Evolutionary conservation across 768 basidiomycete species (phyloP), one percentile per base, ranked within the genome.

Genomic region (Trametes elegans): DNA sequence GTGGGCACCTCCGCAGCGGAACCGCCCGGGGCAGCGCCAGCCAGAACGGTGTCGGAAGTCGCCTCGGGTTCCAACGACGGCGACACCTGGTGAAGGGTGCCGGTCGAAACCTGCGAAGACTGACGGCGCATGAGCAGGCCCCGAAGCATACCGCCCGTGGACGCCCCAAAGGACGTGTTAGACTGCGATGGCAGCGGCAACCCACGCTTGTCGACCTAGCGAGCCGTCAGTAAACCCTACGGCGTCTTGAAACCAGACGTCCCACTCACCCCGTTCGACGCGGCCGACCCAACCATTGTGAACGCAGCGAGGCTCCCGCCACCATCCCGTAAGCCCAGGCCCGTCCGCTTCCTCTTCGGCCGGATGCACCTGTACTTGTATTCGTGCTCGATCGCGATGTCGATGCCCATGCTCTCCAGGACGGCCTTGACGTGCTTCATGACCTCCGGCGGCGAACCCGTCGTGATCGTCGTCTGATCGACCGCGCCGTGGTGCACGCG

Each of bases 401-500:
- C 93, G 50, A 99, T 76, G 18, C 96, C 97, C 92, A 98, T 93
- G 28, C 81, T 82, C 62, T 84, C 80, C 57, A 99, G 76, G 11
- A 94, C 88, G 57, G 79, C 78, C 64, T 81, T 81, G 27, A 98
- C 82, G 66, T 93, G 90, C 56, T 79, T 82, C 76, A 98, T 91
- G 31, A 98, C 94, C 61, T 91, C 89, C 1, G 86, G 83, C 31
- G 96, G 94, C 8, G 85, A 75, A 19, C 83, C 79, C 3, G 85
- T 91, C 29, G 96, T 97, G 63, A 98, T 81, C 48, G 85, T 94
- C 24, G 84, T 84, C 68, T 88, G 88, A 68, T 98, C 97, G 27
- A 98, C 88, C 2, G 95, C 86, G 58, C 95, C 96, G 62, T 91
- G 88, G 66, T 98, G 96, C 36, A 90, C 82, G 10, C 93, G 83